These are phyloP conservation scores for Syzygium aqueum DNA, from an alignment of 345 rosid species.

Conservation along the genomic window DNA sequence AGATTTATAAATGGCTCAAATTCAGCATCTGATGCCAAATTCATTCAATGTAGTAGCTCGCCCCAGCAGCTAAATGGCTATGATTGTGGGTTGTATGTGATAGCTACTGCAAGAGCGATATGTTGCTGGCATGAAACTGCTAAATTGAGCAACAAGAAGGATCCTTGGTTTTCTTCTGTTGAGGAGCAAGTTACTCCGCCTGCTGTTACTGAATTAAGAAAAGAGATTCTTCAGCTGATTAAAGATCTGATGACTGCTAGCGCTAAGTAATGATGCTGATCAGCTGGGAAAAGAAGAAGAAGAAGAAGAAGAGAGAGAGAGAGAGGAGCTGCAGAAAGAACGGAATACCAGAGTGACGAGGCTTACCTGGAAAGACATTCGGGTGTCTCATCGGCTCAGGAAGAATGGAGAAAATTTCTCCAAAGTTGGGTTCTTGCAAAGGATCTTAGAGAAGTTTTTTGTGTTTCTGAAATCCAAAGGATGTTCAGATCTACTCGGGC, in stretches of 20 bases:
- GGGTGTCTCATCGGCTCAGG: background rate
- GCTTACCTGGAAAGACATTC: background rate
- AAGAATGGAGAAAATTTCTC: background rate
- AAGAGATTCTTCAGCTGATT: slow-evolving; percentile 49
- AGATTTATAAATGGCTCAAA: slow-evolving; percentile 19
- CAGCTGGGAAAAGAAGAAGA: too few relatives aligned
- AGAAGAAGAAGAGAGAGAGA: too few relatives aligned
- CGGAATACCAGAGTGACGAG: background rate
- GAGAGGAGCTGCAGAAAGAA: background rate
- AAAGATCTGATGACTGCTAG: slow-evolving; percentile 22
- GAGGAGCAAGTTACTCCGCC: slow-evolving; percentile 46
- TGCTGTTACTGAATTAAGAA: slow-evolving; percentile 34
- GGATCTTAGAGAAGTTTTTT: background rate
- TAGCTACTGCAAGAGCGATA: slow-evolving; percentile 45
- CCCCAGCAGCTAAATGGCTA: slow-evolving; percentile 63
- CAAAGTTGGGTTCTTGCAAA: background rate
- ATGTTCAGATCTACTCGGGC: background rate
- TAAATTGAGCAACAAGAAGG: slow-evolving; percentile 13
- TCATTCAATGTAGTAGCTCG: slow-evolving; percentile 32
- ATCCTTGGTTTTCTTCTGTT: slow-evolving; percentile 55
- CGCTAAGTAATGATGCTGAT: background rate
- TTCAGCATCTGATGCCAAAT: slow-evolving; percentile 19
- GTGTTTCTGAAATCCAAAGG: background rate
- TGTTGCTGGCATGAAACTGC: slow-evolving; percentile 40
- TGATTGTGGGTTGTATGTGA: slow-evolving; percentile 68